Conservation (phyloP, 208 protist genomes). For the Acanthamoeba lenticulata region DNA sequence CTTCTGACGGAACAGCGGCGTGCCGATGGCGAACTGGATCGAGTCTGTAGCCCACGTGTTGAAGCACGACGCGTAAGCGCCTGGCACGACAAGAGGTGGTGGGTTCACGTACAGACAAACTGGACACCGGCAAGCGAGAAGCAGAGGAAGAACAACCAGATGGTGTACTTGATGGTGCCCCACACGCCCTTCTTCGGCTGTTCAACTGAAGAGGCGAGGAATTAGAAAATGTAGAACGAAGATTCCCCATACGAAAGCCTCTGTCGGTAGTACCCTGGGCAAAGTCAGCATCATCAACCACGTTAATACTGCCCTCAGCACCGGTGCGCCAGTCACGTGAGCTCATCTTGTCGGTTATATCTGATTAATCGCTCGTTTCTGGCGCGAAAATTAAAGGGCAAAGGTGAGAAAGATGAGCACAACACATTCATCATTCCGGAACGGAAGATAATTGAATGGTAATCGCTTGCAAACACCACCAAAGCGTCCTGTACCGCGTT, state of each 20-base stretch:
- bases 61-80: not conserved
- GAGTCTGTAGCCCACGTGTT: conserved; percentile 51
- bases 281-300: not conserved
- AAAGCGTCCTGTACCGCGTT: no score
- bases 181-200: not conserved
- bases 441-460: not conserved
- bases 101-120: conserved; percentile 70
- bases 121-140: conserved; percentile 76
- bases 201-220: not conserved
- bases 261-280: not conserved
- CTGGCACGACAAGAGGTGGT: not conserved
- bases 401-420: no score
- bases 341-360: not conserved
- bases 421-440: no score
- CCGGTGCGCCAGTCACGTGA: not conserved
- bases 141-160: conserved; percentile 75
- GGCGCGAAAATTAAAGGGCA: no score
- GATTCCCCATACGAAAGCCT: no score
- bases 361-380: no score
- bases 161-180: conserved; percentile 70
- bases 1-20: conserved; percentile 73
- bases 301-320: not conserved
- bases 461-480: no score
- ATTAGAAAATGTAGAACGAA: not conserved
- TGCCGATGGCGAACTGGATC: conserved; percentile 79